Conservation (phyloP, 345 rosid species). For the Atalantia buxifolia region DNA sequence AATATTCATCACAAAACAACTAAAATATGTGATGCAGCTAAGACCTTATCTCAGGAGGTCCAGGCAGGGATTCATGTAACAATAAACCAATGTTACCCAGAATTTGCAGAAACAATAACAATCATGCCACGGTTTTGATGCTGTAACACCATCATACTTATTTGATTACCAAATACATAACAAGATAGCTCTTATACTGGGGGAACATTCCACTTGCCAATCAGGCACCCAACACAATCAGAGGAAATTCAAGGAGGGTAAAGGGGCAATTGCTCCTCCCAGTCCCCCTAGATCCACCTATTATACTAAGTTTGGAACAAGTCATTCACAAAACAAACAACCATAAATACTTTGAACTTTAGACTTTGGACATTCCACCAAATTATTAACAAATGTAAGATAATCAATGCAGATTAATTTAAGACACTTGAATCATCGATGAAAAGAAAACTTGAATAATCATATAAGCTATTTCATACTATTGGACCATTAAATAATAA, state of each 20-base stretch:
- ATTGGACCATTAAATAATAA: background rate
- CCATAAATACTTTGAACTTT: background rate
- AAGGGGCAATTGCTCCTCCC: background rate
- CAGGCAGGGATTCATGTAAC: background rate
- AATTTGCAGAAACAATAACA: background rate
- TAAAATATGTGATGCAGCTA: background rate
- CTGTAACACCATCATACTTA: background rate
- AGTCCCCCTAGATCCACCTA: background rate
- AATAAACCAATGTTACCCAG: background rate
- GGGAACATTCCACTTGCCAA: background rate
- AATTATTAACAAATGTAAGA: background rate
- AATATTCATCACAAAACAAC: background rate
- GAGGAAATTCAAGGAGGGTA: background rate
- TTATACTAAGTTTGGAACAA: background rate
- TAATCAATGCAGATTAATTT: background rate
- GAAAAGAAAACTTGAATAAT: background rate
- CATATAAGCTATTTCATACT: background rate
- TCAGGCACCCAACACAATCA: background rate
- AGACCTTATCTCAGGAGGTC: background rate
- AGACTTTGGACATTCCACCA: background rate
- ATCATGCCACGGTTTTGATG: background rate
- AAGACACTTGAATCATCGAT: background rate
- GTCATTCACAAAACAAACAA: background rate
- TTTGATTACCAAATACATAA: background rate
- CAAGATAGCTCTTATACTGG: background rate